Evolutionary conservation across 1,284 basidiomycete genomes (phyloP).

Genomic region (Schizopora paradoxa): DNA sequence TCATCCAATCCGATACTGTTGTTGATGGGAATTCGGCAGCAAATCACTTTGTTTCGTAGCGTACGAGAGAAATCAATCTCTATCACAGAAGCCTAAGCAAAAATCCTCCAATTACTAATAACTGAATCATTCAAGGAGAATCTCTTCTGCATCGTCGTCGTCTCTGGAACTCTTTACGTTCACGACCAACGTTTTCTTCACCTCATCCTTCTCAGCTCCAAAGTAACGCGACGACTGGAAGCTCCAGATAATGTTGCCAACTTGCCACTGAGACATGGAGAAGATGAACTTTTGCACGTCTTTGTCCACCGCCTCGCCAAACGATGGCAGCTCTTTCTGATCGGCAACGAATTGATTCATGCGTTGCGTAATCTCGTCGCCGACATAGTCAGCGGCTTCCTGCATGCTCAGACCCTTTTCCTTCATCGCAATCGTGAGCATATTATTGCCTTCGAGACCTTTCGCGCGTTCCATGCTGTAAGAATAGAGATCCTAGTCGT

Average conservation of each 20-base stretch:
- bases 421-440: constrained; percentile 63
- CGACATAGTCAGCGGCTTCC: constrained; percentile 53
- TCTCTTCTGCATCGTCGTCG: too few relatives aligned
- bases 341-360: constrained; percentile 45
- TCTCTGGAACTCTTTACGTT: too few relatives aligned
- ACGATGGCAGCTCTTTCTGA: constrained; percentile 38
- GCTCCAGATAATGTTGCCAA: constrained; percentile 51
- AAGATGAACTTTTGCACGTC: constrained; percentile 45
- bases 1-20: background rate
- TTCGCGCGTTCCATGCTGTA: constrained; percentile 70
- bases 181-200: constrained; percentile 43
- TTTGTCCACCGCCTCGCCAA: constrained; percentile 40
- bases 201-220: constrained; percentile 39
- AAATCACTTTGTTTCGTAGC: background rate
- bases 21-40: background rate
- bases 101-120: constrained; percentile 23
- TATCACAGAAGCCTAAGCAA: constrained; percentile 25
- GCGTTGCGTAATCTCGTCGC: constrained; percentile 44
- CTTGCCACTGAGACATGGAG: constrained; percentile 44
- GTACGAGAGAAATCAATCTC: constrained; percentile 2
- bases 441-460: constrained; percentile 55
- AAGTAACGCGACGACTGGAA: constrained; percentile 57
- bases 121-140: constrained; percentile 20
- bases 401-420: constrained; percentile 47
- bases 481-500: constrained; percentile 69